These are phyloP conservation scores for Boletus semigastroideus DNA, from an alignment of 1,284 basidiomycete genomes.

Conservation along the genomic window DNA sequence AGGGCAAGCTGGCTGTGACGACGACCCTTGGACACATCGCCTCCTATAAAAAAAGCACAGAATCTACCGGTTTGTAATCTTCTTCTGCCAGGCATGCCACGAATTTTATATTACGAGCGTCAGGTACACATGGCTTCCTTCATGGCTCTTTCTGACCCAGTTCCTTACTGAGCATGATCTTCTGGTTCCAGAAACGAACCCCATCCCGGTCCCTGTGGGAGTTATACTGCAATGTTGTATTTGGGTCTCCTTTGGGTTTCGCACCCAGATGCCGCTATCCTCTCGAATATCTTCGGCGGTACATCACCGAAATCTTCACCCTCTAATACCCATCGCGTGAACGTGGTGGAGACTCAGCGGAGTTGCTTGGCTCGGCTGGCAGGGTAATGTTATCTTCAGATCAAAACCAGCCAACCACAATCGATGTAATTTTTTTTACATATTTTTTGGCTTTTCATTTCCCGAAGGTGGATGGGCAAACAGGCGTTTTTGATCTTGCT, in stretches of 20 bases:
- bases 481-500: neutral
- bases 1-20: neutral
- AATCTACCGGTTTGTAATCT: neutral
- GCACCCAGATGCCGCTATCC: neutral
- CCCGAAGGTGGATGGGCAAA: neutral
- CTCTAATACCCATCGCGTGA: neutral
- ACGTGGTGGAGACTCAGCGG: conserved; percentile 1
- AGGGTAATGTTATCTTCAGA: neutral
- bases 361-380: neutral
- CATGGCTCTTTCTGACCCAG: neutral
- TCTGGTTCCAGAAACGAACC: neutral
- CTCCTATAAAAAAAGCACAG: neutral
- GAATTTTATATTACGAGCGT: neutral
- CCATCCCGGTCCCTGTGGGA: too few species aligned
- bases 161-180: neutral
- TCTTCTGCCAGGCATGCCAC: neutral
- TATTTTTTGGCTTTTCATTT: neutral
- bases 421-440: neutral
- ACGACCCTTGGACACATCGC: neutral
- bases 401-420: conserved; percentile 1
- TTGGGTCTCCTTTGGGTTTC: neutral
- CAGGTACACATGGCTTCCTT: neutral
- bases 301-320: neutral
- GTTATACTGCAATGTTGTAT: neutral
- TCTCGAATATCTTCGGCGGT: conserved; percentile 8